Conservation (phyloP, 306 rosid genomes). For the Fragaria nilgerrensis region DNA sequence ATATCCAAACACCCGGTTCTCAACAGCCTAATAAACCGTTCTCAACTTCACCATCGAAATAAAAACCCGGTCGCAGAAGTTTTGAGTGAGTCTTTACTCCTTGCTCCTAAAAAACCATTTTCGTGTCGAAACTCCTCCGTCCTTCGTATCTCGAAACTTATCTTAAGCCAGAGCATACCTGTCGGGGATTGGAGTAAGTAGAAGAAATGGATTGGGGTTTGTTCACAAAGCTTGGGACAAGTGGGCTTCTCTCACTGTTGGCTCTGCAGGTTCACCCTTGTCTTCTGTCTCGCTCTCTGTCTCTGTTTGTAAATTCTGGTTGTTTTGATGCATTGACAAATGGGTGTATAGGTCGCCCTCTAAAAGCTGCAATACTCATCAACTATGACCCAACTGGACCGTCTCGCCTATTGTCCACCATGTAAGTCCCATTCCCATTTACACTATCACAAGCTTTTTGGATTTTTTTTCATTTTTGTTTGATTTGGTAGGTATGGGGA, state of each 20-base stretch:
- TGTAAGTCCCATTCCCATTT: slow-evolving; percentile 42
- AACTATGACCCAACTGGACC: slow-evolving; percentile 67
- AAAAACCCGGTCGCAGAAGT: too few species aligned
- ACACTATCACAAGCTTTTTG: too few species aligned
- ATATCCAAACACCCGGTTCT: too few species aligned
- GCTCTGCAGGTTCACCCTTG: slow-evolving; percentile 48
- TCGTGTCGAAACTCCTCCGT: too few species aligned
- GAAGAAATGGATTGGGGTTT: slow-evolving; percentile 61
- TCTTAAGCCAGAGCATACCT: too few species aligned
- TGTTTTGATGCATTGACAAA: slow-evolving; percentile 10
- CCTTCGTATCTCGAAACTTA: too few species aligned
- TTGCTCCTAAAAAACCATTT: too few species aligned
- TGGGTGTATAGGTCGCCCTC: slow-evolving; percentile 43
- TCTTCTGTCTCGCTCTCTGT: background rate
- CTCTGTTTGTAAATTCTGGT: background rate
- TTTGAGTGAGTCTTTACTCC: too few species aligned
- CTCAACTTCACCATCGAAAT: too few species aligned
- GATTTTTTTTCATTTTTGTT: background rate
- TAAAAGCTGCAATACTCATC: slow-evolving; percentile 60
- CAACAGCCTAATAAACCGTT: too few species aligned
- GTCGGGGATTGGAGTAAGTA: too few species aligned
- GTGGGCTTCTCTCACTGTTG: slow-evolving; percentile 60
- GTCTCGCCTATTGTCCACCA: slow-evolving; percentile 62
- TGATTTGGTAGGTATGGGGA: background rate
- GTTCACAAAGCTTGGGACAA: slow-evolving; percentile 61